Base-by-base conservation (phyloP, 306 rosid genomes). In the Canavalia ensiformis region DNA sequence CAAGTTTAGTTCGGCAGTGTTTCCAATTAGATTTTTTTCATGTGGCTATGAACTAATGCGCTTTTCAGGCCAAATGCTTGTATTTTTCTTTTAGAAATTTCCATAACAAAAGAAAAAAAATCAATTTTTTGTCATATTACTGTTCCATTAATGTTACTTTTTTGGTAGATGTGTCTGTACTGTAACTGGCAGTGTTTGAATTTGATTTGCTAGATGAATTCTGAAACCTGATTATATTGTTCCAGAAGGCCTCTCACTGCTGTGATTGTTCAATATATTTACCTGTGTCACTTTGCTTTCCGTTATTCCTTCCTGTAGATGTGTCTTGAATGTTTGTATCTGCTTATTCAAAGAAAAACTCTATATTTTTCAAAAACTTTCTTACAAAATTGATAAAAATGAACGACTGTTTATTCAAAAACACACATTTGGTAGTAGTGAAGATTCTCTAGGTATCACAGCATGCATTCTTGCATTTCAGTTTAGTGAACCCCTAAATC, bases 131-230 rank as follows among this genome's bases (percentile, higher is more conserved):
- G 77, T 75, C 33, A n/a, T 58, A 18, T 47, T 82, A 39, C 65
- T 57, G 66, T 68, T 76, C 45, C 82, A 59, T 68, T 50, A 42
- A 68, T 82, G 77, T 29, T 47, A 68, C 33, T 49, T 55, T 75
- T 75, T 45, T 46, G 47, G 25, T 59, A 29, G 5, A 59, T 44
- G 69, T 33, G 25, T 60, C 4, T 59, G 3, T 60, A 45, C 12
- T 31, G 57, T 46, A 59, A 41, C 13, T 44, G 44, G 45, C 8
- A 50, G 46, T 57, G 56, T 31, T 12, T 57, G 57, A 42, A 62
- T 31, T 12, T 57, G 57, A 42, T 72, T n/a, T 65, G 18, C 69
- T 75, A 55, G 7, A 35, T 72, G 60, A 28, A 51, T 70, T 70
- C 50, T 6, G 62, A 74, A 64, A 11, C 42, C 44, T 65, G 60